Evolutionary conservation across 805 yeast genomes (phyloP).

Genomic region (Vanderwaltozyma tropicalis): DNA sequence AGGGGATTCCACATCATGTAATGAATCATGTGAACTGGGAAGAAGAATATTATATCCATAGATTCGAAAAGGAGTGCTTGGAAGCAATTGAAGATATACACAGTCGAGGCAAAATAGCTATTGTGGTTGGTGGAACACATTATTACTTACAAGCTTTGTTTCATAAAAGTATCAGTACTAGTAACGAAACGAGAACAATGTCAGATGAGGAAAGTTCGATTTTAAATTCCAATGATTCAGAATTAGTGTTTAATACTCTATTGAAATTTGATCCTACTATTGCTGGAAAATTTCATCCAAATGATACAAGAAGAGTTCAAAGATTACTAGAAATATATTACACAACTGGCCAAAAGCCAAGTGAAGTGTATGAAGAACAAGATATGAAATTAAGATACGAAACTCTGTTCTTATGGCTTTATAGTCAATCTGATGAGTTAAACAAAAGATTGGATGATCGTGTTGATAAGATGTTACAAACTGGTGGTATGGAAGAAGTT

Average conservation of each 20-base stretch:
- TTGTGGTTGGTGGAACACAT: slow-evolving; percentile 92
- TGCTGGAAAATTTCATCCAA: slow-evolving; percentile 81
- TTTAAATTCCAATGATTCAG: slow-evolving; percentile 38
- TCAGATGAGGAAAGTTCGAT: slow-evolving; percentile 31
- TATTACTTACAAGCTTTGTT: slow-evolving; percentile 80
- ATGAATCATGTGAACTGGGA: slow-evolving; percentile 77
- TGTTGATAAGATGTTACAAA: slow-evolving; percentile 71
- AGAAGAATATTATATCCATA: slow-evolving; percentile 70
- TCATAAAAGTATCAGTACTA: slow-evolving; percentile 39
- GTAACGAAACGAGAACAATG: slow-evolving; percentile 5
- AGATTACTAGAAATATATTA: slow-evolving; percentile 75
- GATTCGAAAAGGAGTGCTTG: slow-evolving; percentile 66
- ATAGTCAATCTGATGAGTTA: slow-evolving; percentile 48
- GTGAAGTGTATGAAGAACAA: slow-evolving; percentile 62
- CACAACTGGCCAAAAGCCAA: slow-evolving; percentile 55
- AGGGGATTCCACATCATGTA: slow-evolving; percentile 73
- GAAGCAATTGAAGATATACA: slow-evolving; percentile 54
- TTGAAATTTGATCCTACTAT: slow-evolving; percentile 54
- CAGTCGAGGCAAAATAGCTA: slow-evolving; percentile 61
- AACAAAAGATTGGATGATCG: slow-evolving; percentile 59
- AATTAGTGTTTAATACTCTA: slow-evolving; percentile 34
- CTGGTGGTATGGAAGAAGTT: slow-evolving; percentile 66
- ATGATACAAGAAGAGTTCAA: slow-evolving; percentile 67
- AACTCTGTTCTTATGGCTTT: slow-evolving; percentile 74
- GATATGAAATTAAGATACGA: slow-evolving; percentile 45